Base-by-base conservation (phyloP, 2,329 filamentous ascomycete genomes). In the Chaetomiaceae sp. region DNA sequence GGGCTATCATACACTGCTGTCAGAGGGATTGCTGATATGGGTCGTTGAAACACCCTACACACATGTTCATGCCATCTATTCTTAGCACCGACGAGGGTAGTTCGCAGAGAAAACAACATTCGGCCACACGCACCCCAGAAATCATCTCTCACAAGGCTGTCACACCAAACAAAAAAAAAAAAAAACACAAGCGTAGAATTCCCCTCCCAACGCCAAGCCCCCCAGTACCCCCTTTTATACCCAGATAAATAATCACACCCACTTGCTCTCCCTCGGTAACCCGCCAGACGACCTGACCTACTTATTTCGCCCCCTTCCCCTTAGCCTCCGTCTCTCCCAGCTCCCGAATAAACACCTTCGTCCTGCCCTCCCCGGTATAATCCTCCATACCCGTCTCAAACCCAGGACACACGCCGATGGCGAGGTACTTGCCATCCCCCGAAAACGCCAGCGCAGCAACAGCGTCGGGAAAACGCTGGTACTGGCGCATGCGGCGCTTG, bases 351-450 rank as follows among this genome's bases (percentile, higher is more conserved):
- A 87, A 83, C 25, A 99, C 78, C 61, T 85, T 86, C 5, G 92
- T 82, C 47, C 82, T 77, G 6, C 89, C 89, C 55, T 85, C 83
- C 1, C 82, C 82, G 33, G 74, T 76, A 53, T 89, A 86, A 58
- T 93, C 85, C 59, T 95, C 87, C 69, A 88, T 85, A 4, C 87
- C 89, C 57, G 77, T 95, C 72, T 96, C 90, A 62, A 95, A 95
- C 1, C 89, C 89, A 0, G 89, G 89, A 61, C 89, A 93, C 8
- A 90, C 81, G 9, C 80, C 90, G 38, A 95, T 79, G 19, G 89
- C 91, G 31, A 96, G 73, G 57, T 83, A 86, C 60, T 79, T 86
- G 7, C 91, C 91, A 61, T 93, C 85, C 1, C 72, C 73, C 34
- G 84, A 89, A 66, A 96, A 96, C 1, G 81, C 80, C 54, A 95